Evolutionary conservation across 495 filamentous ascomycete genomes (phyloP), one percentile per base, ranked within the genome.

Genomic region (Penicillium soppii): DNA sequence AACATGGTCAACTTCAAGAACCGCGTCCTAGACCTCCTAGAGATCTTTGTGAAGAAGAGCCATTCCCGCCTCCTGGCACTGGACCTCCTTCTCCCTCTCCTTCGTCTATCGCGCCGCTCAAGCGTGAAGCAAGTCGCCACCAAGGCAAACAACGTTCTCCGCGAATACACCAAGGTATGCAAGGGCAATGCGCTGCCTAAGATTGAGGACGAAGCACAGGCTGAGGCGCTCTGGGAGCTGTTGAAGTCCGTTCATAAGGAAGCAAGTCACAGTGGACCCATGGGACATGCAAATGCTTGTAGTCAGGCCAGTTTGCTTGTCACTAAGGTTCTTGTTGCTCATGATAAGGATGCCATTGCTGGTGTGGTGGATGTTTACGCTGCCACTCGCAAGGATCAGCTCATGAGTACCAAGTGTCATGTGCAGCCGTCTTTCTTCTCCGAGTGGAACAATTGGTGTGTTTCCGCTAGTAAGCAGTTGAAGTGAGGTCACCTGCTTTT

Each of bases 1-100:
- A 89, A 79, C n/a, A 88, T 97, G 59, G 71, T 94, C 56, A 90
- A 92, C 69, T 96, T 97, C 82, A 98, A 98, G 76, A 88, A 87
- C 71, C 86, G 91, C 29, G 85, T 97, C 7, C 73, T 98, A 12
- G 94, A 97, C 59, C 74, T 97, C 1, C 77, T 97, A 19, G 81
- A 88, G 53, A 88, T 95, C 53, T 97, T 87, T 67, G 77, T 92
- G 53, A 95, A 90, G 67, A 85, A 89, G 54, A 81, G 90, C 66
- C 82, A 88, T 40, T 67, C 77, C 10, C 84, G 85, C 43, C 62
- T 80, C 0, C 73, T 90, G 0, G 78, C 84, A 0, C 78, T 95
- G 33, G 76, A 82, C 47, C 67, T 94, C 4, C 72, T 92, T 5
- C 66, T 91, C 4, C 89, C 90, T 0, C 65, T 89, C 0, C 68